phyloP scores from a whole-genome alignment of 1,284 basidiomycete species.

The Leucoagaricus sp. region DNA sequence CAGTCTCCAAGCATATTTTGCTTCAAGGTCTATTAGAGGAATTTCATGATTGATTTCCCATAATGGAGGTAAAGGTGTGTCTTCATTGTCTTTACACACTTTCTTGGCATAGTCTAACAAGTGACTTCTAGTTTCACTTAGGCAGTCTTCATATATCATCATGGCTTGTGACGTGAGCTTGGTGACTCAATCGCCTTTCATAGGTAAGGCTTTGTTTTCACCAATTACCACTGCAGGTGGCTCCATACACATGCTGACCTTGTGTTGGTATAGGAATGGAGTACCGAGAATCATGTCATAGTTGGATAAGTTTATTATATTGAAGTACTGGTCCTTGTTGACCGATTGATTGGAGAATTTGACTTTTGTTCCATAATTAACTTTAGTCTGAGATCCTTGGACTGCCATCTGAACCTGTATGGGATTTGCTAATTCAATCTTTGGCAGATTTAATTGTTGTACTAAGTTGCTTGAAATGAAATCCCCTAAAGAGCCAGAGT shows the following conservation, averaged over 20 bases:
- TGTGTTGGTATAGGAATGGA: conserved; percentile 34
- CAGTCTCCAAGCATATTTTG: too few species aligned
- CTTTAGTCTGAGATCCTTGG: conserved; percentile 29
- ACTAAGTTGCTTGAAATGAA: conserved; percentile 7
- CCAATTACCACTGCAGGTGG: conserved; percentile 23
- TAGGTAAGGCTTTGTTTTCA: not conserved
- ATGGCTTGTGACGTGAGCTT: conserved; percentile 1
- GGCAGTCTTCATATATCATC: not conserved
- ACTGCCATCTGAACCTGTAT: conserved; percentile 31
- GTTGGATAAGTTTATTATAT: conserved; percentile 31
- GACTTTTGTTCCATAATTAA: conserved; percentile 25
- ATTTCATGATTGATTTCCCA: too few species aligned
- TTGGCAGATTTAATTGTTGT: conserved; percentile 24
- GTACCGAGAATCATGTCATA: conserved; percentile 36
- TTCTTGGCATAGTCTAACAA: too few species aligned
- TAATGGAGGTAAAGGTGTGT: too few species aligned
- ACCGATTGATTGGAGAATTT: conserved; percentile 19
- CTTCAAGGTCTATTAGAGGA: too few species aligned
- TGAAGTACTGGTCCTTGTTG: conserved; percentile 25
- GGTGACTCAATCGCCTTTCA: not conserved
- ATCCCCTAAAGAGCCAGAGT: conserved; percentile 11
- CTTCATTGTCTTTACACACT: too few species aligned
- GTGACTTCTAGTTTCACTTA: not conserved
- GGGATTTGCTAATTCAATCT: conserved; percentile 23
- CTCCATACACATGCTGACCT: conserved; percentile 22